A percentile compares a stretch with the other conserved stretches of the same genome.
Conservation (phyloP, 352 stramenopile genomes). For the Globisporangium apiculatum region DNA sequence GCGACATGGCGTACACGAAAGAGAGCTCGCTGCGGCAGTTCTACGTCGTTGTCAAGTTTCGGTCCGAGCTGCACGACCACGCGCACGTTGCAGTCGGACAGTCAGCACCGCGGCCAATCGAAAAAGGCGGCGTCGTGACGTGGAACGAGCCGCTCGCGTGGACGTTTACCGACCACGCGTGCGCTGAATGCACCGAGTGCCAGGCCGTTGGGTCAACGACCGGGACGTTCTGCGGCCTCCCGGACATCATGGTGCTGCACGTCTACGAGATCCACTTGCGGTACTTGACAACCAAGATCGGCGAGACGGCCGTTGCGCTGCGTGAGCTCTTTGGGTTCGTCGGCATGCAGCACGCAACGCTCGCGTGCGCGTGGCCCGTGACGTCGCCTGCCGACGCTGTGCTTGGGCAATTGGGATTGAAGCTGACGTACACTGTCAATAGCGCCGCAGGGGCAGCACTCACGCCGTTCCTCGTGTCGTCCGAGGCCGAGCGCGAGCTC, state of each 20-base stretch:
- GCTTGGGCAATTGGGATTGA: conserved; percentile 62
- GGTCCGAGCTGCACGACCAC: conserved; percentile 76
- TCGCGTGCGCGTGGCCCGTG: conserved; percentile 66
- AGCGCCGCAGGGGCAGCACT: conserved; percentile 32
- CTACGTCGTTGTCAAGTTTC: conserved; percentile 83
- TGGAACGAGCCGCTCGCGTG: conserved; percentile 74
- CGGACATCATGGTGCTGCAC: conserved; percentile 76
- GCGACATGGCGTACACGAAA: conserved; percentile 71
- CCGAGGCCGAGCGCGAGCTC: conserved; percentile 50
- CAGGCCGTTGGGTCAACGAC: conserved; percentile 42
- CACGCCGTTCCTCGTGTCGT: conserved; percentile 66
- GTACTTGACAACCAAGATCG: conserved; percentile 81
- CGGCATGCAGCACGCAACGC: conserved; percentile 50
- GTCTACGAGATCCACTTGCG: conserved; percentile 81
- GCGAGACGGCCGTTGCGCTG: conserved; percentile 64
- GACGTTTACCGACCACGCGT: conserved; percentile 76
- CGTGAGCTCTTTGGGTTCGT: conserved; percentile 68
- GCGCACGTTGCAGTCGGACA: conserved; percentile 66
- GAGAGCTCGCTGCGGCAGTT: conserved; percentile 72
- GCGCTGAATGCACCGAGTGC: conserved; percentile 65
- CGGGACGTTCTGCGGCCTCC: conserved; percentile 61
- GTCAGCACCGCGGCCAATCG: conserved; percentile 55
- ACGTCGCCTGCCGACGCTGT: conserved; percentile 57
- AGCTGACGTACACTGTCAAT: conserved; percentile 59
- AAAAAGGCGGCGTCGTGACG: conserved; percentile 46